Evolutionary conservation across 768 basidiomycete genomes (phyloP).

Genomic region (Russula lepida): DNA sequence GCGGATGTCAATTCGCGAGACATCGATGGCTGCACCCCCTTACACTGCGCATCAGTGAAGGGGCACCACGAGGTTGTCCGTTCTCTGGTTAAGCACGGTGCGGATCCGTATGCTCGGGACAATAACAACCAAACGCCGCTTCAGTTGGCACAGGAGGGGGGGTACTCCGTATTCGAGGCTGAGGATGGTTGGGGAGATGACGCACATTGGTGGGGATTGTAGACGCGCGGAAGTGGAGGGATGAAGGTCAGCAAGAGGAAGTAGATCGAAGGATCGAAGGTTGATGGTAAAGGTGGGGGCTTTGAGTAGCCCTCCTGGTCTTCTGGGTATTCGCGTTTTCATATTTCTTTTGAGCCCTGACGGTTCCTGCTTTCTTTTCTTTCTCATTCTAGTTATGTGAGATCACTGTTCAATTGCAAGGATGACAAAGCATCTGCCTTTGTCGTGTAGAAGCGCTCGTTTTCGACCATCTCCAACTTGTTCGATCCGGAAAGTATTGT

Average conservation of each 20-base stretch:
- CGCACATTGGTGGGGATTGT: neutral
- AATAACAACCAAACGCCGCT: neutral
- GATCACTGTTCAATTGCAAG: neutral
- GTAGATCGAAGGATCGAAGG: neutral
- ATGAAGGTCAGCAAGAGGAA: neutral
- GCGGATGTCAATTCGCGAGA: neutral
- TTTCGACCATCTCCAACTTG: neutral
- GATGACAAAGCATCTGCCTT: neutral
- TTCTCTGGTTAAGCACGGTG: neutral
- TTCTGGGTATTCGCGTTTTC: neutral
- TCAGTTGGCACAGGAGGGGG: slow-evolving; percentile 17
- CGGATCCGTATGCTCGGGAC: neutral
- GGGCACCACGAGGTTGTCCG: neutral
- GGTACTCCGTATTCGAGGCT: neutral
- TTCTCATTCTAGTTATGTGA: neutral
- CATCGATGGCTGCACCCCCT: neutral
- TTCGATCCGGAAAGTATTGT: neutral
- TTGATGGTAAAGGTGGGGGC: neutral
- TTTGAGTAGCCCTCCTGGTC: neutral
- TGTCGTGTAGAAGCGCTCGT: neutral
- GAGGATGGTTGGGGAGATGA: neutral
- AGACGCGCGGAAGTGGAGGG: neutral
- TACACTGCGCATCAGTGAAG: neutral
- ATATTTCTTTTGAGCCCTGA: neutral
- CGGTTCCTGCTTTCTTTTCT: neutral